These are phyloP conservation scores for Akanthomyces dipterigenus DNA, from an alignment of 2,329 filamentous ascomycete genomes.

Conservation along the genomic window DNA sequence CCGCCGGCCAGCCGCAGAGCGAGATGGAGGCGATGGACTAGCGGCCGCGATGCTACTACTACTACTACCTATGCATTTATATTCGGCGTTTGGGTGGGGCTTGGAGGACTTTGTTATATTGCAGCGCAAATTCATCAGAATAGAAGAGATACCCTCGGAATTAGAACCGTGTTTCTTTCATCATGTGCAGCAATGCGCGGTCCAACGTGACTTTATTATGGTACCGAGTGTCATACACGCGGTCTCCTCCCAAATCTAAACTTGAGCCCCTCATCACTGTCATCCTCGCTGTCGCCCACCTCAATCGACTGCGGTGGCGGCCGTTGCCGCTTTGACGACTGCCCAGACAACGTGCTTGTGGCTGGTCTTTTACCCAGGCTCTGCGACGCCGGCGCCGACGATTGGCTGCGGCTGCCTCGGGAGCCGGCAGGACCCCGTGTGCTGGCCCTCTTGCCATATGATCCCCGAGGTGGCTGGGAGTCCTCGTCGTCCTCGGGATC, in stretches of 20 bases:
- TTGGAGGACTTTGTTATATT: background rate
- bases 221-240: background rate
- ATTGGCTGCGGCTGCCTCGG: constrained; percentile 7
- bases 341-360: constrained; percentile 22
- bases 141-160: constrained; percentile 5
- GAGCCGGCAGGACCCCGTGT: constrained; percentile 1
- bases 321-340: constrained; percentile 20
- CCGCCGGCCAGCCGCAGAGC: constrained; percentile 23
- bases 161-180: background rate
- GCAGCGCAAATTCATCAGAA: background rate
- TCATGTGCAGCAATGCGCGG: background rate
- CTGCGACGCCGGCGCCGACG: constrained; percentile 16
- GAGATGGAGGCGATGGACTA: constrained; percentile 58
- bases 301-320: constrained; percentile 26
- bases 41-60: background rate
- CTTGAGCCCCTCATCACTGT: constrained; percentile 50
- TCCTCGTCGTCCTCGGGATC: constrained; percentile 12
- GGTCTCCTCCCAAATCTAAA: constrained; percentile 49
- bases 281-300: constrained; percentile 34
- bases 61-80: background rate
- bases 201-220: background rate
- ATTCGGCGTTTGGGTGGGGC: background rate
- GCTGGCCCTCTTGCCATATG: background rate
- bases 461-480: constrained; percentile 8
- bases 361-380: constrained; percentile 30